Evolutionary conservation across 2,329 filamentous ascomycete genomes (phyloP), one percentile per base, ranked within the genome.

Genomic region (Colletotrichum sp.): DNA sequence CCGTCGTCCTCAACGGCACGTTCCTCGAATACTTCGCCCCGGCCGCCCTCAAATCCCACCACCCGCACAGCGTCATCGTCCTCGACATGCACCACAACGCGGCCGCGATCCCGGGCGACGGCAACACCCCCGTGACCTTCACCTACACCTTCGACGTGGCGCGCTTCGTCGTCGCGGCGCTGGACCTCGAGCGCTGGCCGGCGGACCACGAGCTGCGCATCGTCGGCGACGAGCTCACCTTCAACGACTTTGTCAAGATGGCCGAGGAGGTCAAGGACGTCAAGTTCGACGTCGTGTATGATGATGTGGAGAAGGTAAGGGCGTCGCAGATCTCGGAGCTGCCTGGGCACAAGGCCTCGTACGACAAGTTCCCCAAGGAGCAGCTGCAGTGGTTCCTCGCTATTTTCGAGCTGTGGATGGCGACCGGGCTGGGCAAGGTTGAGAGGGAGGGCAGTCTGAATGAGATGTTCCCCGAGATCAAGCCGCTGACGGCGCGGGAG

Each of bases 81-180:
- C 76, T 90, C 26, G 87, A 90, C 78, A 83, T 89, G 16, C 69
- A 78, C 6, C 82, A 83, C 75, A 84, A 86, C 13, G 80, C 80
- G 4, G 89, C 89, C 2, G 87, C 85, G 14, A 85, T 90, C 30
- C 89, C 89, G 0, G 88, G 88, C 0, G 81, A 85, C 36, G 89
- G 89, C 0, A 81, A 87, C 26, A 82, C 80, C 12, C 79, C 80
- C 5, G 82, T 88, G 24, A 80, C 84, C 7, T 87, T 89, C 79
- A 90, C 88, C 0, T 87, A 89, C 77, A 88, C 85, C 4, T 81
- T 81, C 7, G 89, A 91, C 78, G 81, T 91, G 58, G 88, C 85
- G 5, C 83, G 79, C 52, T 90, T 88, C 71, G 82, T 89, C 14
- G 84, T 83, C 21, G 83, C 82, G 5, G 71, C 83, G 7, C 77